These are phyloP conservation scores for Mycena epipterygia DNA, from an alignment of 768 basidiomycete genomes.

Conservation along the genomic window DNA sequence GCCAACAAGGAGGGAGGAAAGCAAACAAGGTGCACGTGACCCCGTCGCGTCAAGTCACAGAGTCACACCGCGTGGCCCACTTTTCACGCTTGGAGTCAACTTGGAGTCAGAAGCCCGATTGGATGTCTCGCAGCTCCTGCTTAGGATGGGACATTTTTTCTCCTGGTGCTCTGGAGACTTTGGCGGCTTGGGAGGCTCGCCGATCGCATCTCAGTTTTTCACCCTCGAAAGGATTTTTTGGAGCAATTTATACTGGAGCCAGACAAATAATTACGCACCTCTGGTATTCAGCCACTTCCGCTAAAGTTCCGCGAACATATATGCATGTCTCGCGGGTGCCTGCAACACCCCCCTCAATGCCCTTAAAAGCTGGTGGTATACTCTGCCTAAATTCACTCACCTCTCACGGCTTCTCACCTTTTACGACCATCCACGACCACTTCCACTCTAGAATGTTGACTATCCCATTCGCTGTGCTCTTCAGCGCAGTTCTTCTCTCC, in stretches of 20 bases:
- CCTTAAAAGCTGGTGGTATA: not conserved
- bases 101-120: no score
- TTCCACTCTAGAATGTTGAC: not conserved
- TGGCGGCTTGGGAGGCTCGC: no score
- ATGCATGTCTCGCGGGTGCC: not conserved
- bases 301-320: not conserved
- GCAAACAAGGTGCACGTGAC: constrained; percentile 30
- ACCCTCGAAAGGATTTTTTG: no score
- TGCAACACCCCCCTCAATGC: not conserved
- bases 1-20: not conserved
- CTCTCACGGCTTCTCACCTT: not conserved
- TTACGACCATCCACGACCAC: not conserved
- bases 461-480: not conserved
- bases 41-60: not conserved
- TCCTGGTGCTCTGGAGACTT: no score
- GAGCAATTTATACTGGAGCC: no score
- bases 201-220: no score
- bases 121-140: no score
- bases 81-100: no score
- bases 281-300: not conserved
- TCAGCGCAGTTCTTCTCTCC: not conserved
- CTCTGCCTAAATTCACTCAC: not conserved
- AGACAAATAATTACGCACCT: no score
- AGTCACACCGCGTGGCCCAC: no score
- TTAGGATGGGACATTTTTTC: no score